phyloP scores from a whole-genome alignment of 2,329 filamentous ascomycete genomes.

The Ceratocystis ficicola region DNA sequence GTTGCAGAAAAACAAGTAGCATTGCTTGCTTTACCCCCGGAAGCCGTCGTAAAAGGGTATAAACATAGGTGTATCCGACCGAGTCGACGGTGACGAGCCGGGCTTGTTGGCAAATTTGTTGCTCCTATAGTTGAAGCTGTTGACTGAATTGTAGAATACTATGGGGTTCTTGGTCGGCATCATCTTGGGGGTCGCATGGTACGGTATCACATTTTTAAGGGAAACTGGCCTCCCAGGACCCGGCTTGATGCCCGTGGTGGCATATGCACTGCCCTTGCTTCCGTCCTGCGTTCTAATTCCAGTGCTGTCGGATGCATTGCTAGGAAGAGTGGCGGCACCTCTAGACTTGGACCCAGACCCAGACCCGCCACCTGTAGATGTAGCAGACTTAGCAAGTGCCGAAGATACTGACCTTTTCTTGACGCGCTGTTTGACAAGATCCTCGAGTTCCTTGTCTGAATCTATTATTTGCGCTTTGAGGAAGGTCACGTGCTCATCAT shows the following conservation, averaged over 20 bases:
- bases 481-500: slow-evolving; percentile 44
- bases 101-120: neutral
- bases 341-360: too few species aligned
- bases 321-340: too few species aligned
- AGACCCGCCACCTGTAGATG: neutral
- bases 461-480: slow-evolving; percentile 74
- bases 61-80: neutral
- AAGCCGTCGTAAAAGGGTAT: neutral
- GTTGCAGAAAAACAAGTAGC: neutral
- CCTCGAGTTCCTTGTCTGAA: slow-evolving; percentile 58
- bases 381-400: neutral
- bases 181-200: slow-evolving; percentile 29
- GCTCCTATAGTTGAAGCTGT: neutral
- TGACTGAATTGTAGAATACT: neutral
- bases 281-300: slow-evolving; percentile 18
- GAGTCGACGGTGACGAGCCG: neutral
- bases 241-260: slow-evolving; percentile 2
- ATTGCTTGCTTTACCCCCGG: neutral
- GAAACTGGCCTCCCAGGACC: slow-evolving; percentile 22
- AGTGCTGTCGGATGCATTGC: slow-evolving; percentile 31
- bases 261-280: slow-evolving; percentile 10
- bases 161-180: slow-evolving; percentile 22
- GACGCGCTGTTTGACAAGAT: slow-evolving; percentile 50
- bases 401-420: neutral
- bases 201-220: slow-evolving; percentile 30